phyloP scores from a whole-genome alignment of 2,329 filamentous ascomycete species.

The Penicillium decumbens region DNA sequence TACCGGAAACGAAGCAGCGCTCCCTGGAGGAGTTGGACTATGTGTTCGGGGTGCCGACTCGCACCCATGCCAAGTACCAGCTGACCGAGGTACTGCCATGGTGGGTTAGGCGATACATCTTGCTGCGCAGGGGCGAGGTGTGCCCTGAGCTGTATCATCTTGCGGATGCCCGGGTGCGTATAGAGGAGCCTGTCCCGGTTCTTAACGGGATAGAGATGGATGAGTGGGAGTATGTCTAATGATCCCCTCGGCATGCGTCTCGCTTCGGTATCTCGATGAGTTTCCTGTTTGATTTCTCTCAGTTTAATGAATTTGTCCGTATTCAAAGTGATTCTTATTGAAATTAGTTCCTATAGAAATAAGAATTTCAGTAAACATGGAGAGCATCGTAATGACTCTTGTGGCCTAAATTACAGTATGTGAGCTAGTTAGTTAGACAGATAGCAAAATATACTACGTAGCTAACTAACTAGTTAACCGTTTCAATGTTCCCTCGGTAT shows the following conservation, averaged over 20 bases:
- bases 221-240: not conserved
- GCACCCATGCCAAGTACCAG: constrained; percentile 53
- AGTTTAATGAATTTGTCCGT: not conserved
- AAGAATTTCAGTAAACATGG: too few species aligned
- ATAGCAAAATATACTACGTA: not conserved
- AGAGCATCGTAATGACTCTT: too few species aligned
- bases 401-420: not conserved
- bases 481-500: too few species aligned
- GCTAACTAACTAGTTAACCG: not conserved
- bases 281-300: not conserved
- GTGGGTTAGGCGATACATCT: constrained; percentile 56
- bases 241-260: not conserved
- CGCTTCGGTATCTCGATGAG: not conserved
- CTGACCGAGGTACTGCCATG: constrained; percentile 52
- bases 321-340: not conserved
- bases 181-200: not conserved
- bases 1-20: constrained; percentile 50
- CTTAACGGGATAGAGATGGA: not conserved
- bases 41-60: constrained; percentile 50
- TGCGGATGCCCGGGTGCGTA: not conserved
- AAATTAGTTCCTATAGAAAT: not conserved
- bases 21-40: constrained; percentile 54
- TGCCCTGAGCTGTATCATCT: constrained; percentile 44
- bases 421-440: too few species aligned
- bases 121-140: constrained; percentile 46